A percentile compares a stretch with the other conserved stretches of the same genome.
These are phyloP conservation scores for Trametes polyzona DNA, from an alignment of 1,284 basidiomycete species.

Conservation along the genomic window DNA sequence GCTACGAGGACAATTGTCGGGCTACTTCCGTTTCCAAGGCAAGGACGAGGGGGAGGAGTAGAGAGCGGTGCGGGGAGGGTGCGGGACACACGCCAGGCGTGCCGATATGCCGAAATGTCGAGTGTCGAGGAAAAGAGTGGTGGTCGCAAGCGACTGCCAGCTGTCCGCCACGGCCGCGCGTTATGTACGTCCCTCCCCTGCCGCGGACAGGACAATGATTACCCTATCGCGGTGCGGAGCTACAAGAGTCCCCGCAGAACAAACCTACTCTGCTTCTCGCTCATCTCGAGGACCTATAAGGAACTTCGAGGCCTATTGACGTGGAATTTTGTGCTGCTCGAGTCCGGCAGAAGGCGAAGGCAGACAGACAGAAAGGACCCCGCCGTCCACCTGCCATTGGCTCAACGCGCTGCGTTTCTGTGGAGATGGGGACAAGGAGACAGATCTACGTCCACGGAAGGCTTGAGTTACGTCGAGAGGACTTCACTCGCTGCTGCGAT, in stretches of 20 bases:
- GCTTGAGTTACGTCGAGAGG: background rate
- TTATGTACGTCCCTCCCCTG: background rate
- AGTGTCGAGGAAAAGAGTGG: no score
- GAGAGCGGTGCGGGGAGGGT: no score
- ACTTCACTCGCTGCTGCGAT: background rate
- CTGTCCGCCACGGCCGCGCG: no score
- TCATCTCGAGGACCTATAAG: background rate
- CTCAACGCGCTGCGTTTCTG: background rate
- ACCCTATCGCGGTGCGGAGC: background rate
- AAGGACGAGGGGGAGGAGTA: no score
- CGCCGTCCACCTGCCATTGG: background rate
- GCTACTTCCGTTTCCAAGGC: background rate
- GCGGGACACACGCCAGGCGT: constrained; percentile 5
- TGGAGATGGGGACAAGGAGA: background rate
- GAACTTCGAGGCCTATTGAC: no score
- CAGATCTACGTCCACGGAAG: background rate
- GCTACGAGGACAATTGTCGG: no score
- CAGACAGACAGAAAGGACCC: no score
- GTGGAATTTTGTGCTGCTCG: no score
- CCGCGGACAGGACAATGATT: background rate
- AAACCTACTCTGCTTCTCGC: background rate
- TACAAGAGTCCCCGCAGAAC: background rate
- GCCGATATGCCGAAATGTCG: constrained; percentile 2
- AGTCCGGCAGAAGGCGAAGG: no score
- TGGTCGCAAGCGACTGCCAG: no score